A percentile compares a stretch with the other conserved stretches of the same genome.
These are phyloP conservation scores for Leptographium procerum DNA, from an alignment of 2,329 filamentous ascomycete species.

Conservation along the genomic window DNA sequence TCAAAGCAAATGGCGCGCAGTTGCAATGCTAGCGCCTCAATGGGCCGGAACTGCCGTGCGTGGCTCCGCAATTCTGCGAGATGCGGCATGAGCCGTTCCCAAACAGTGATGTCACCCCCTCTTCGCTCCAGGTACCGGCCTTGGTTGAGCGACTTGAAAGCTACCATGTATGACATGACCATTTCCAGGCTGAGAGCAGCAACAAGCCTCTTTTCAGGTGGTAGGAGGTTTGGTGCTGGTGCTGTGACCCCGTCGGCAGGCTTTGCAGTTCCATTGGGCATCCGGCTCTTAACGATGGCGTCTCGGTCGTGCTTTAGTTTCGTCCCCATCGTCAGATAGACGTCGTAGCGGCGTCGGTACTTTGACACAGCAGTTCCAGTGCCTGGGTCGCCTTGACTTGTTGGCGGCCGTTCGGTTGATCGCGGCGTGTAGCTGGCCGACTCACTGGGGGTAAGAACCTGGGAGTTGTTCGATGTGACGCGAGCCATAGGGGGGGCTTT, in stretches of 20 bases:
- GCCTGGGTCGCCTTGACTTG: conserved; percentile 20
- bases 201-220: conserved; percentile 28
- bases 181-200: conserved; percentile 36
- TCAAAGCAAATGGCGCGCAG: conserved; percentile 33
- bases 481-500: conserved; percentile 40
- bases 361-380: conserved; percentile 16
- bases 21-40: conserved; percentile 30
- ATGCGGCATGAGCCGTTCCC: conserved; percentile 34
- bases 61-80: conserved; percentile 29
- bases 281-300: conserved; percentile 23
- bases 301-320: conserved; percentile 46
- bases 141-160: conserved; percentile 38
- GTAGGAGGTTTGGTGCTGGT: conserved; percentile 8
- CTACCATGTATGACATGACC: conserved; percentile 40
- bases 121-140: conserved; percentile 31
- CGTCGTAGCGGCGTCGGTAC: conserved; percentile 24
- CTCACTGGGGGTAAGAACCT: conserved; percentile 39
- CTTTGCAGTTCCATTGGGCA: conserved; percentile 11
- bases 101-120: conserved; percentile 27
- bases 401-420: conserved; percentile 25
- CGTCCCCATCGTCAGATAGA: conserved; percentile 30
- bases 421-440: conserved; percentile 29
- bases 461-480: conserved; percentile 41
- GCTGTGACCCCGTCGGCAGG: conserved; percentile 11
- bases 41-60: conserved; percentile 20